Conservation (phyloP, 805 yeast genomes). For the Saitoella complicata region DNA sequence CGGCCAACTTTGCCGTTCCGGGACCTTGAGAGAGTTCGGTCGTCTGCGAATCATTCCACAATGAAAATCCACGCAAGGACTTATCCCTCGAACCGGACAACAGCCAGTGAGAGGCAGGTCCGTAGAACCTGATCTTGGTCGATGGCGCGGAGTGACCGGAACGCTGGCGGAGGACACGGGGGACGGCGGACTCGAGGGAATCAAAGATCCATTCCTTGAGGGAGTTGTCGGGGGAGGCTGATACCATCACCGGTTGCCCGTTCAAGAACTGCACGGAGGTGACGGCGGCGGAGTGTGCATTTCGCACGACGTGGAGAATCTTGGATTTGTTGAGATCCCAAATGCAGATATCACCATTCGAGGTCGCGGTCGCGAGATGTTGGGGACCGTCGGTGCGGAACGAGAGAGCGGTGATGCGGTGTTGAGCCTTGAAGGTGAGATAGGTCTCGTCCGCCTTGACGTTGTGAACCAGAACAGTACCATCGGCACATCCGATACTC, state of each 20-base stretch:
- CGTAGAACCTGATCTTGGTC: slow-evolving; percentile 54
- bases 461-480: slow-evolving; percentile 51
- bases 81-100: slow-evolving; percentile 76
- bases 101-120: slow-evolving; percentile 64
- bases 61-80: slow-evolving; percentile 79
- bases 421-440: slow-evolving; percentile 28
- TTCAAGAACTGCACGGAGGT: slow-evolving; percentile 57
- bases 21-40: slow-evolving; percentile 77
- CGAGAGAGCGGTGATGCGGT: slow-evolving; percentile 41
- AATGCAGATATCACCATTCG: slow-evolving; percentile 69
- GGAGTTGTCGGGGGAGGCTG: slow-evolving; percentile 82
- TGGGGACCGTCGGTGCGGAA: slow-evolving; percentile 83
- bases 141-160: slow-evolving; percentile 98
- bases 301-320: slow-evolving; percentile 58
- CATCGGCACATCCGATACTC: slow-evolving; percentile 60
- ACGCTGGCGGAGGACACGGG: slow-evolving; percentile 77
- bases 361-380: slow-evolving; percentile 64
- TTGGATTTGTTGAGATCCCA: slow-evolving; percentile 61
- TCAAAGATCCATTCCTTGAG: slow-evolving; percentile 28
- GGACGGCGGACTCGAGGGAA: slow-evolving; percentile 51
- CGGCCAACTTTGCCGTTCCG: slow-evolving; percentile 26
- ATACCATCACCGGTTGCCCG: slow-evolving; percentile 81
- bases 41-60: slow-evolving; percentile 91
- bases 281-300: slow-evolving; percentile 55
- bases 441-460: slow-evolving; percentile 45